phyloP scores from a whole-genome alignment of 2,329 filamentous ascomycete species.

The Monosporascus sp. region DNA sequence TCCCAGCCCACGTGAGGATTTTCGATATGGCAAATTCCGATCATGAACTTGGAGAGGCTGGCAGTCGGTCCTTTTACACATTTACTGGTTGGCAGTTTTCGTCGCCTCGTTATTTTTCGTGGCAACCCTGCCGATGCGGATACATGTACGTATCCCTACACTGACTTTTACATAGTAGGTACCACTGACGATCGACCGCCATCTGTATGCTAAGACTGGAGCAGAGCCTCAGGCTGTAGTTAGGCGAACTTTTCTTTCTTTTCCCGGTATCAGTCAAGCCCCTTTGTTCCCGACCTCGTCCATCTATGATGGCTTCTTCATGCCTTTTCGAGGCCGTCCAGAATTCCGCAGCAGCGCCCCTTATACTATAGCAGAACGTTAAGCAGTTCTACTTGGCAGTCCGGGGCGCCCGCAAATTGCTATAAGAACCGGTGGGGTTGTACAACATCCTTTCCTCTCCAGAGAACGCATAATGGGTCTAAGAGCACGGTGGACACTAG shows the following conservation, averaged over 20 bases:
- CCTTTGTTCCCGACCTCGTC: no score
- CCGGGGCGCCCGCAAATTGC: no score
- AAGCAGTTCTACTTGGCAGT: no score
- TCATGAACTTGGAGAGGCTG: background rate
- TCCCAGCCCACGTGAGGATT: background rate
- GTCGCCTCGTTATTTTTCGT: background rate
- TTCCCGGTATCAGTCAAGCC: no score
- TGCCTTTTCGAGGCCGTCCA: no score
- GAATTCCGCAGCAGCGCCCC: no score
- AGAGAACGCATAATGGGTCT: background rate
- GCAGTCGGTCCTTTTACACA: background rate
- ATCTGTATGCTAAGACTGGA: background rate
- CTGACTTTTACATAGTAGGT: background rate
- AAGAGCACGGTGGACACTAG: background rate
- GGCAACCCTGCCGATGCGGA: background rate
- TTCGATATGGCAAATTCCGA: background rate
- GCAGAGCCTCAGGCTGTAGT: background rate
- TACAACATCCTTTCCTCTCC: background rate
- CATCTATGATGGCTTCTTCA: no score
- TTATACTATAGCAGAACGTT: no score
- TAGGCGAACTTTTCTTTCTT: no score
- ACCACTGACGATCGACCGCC: background rate
- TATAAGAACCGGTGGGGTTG: background rate
- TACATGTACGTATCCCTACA: background rate
- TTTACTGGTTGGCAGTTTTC: background rate